phyloP scores from a whole-genome alignment of 1,139 yeast species.

The Lodderomyces theae region DNA sequence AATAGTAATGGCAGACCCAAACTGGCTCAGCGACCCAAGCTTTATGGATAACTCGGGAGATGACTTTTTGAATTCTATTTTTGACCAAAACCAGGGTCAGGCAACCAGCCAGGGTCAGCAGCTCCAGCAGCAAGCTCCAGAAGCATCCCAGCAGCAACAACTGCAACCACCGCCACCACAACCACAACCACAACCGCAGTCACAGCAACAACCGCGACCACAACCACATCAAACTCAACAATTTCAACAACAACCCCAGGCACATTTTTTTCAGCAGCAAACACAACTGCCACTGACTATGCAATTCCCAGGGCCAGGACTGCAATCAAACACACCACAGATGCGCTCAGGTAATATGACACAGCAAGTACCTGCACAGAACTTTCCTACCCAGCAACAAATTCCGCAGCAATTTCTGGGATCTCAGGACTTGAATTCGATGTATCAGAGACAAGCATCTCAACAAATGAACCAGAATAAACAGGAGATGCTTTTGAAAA shows the following conservation, averaged over 20 bases:
- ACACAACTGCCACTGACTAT: conserved; percentile 12
- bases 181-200: conserved; percentile 8
- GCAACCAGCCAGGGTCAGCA: conserved; percentile 3
- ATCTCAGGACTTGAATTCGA: conserved; percentile 17
- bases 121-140: conserved; percentile 17
- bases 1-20: conserved; percentile 35
- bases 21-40: conserved; percentile 39
- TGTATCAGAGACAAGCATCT: conserved; percentile 12
- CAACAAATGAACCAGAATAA: conserved; percentile 19
- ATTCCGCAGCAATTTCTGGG: conserved; percentile 16
- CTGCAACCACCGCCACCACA: conserved; percentile 16
- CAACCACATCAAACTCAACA: conserved; percentile 7
- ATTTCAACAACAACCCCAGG: conserved; percentile 7
- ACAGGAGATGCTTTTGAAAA: conserved; percentile 22
- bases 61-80: conserved; percentile 37
- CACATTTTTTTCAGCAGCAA: conserved; percentile 4
- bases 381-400: conserved; percentile 2
- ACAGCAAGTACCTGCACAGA: not conserved
- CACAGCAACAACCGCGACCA: conserved; percentile 17
- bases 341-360: not conserved
- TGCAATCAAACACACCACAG: conserved; percentile 1
- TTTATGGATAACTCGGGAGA: conserved; percentile 22
- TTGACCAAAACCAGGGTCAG: conserved; percentile 29
- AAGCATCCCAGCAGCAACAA: conserved; percentile 3
- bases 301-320: conserved; percentile 9